Percentiles rank a stretch among this genome's conserved stretches.
These are phyloP conservation scores for Ophidiomyces ophidiicola DNA, from an alignment of 2,329 filamentous ascomycete species.

Conservation along the genomic window DNA sequence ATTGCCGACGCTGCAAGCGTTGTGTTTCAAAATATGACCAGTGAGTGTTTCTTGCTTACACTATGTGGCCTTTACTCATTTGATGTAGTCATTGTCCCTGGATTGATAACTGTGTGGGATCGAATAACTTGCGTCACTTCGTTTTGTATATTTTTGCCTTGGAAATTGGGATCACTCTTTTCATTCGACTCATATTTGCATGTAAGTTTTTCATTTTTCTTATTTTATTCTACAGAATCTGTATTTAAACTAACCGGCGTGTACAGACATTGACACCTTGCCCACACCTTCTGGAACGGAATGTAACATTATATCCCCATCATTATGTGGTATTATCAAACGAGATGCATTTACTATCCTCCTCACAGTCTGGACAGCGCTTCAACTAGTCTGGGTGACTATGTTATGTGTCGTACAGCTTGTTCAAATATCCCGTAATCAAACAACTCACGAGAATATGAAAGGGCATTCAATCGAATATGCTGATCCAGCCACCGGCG, in stretches of 20 bases:
- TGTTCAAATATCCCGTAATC: slow-evolving; percentile 77
- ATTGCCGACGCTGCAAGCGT: slow-evolving; percentile 79
- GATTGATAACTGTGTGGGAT: slow-evolving; percentile 91
- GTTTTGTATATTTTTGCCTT: slow-evolving; percentile 75
- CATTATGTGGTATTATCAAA: slow-evolving; percentile 63
- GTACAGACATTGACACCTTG: slow-evolving; percentile 51
- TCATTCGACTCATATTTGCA: slow-evolving; percentile 59
- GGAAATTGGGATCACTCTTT: slow-evolving; percentile 59
- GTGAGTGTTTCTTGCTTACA: slow-evolving; percentile 43
- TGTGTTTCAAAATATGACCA: slow-evolving; percentile 96
- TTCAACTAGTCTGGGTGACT: slow-evolving; percentile 91
- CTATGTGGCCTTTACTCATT: slow-evolving; percentile 6
- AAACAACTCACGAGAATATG: slow-evolving; percentile 98
- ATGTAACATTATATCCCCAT: slow-evolving; percentile 66
- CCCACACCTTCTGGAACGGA: slow-evolving; percentile 37
- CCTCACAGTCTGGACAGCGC: slow-evolving; percentile 61
- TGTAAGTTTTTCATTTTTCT: too few species aligned
- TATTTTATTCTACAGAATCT: slow-evolving; percentile 8
- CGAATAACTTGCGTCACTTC: slow-evolving; percentile 95
- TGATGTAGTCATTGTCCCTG: slow-evolving; percentile 77
- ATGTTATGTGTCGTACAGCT: slow-evolving; percentile 94
- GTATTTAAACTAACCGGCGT: slow-evolving; percentile 21
- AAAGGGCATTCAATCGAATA: slow-evolving; percentile 55
- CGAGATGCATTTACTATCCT: slow-evolving; percentile 75
- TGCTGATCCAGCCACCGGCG: slow-evolving; percentile 42